phyloP scores from a whole-genome alignment of 192 early-diverging fungal genomes.

The Coemansia sp. region DNA sequence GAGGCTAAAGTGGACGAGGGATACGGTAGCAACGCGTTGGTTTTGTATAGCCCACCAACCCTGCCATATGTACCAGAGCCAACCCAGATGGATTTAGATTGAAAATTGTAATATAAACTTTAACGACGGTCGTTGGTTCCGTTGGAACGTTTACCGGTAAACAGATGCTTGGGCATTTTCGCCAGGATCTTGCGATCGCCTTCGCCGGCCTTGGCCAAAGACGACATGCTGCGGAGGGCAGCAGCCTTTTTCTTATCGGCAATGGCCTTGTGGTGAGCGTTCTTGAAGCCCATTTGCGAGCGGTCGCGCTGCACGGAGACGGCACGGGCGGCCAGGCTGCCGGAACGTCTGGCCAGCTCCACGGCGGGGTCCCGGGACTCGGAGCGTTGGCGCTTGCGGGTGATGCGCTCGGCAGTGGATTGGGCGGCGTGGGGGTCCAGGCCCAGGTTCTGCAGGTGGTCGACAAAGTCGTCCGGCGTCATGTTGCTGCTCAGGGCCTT shows the following conservation, averaged over 20 bases:
- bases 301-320: constrained; percentile 61
- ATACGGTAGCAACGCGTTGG: constrained; percentile 9
- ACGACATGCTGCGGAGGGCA: constrained; percentile 70
- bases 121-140: constrained; percentile 83
- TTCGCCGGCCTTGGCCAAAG: constrained; percentile 82
- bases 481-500: constrained; percentile 25
- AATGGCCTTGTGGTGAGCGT: constrained; percentile 42
- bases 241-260: constrained; percentile 76
- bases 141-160: constrained; percentile 82
- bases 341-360: constrained; percentile 57
- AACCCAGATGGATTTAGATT: constrained; percentile 29
- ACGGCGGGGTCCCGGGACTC: constrained; percentile 65
- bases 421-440: constrained; percentile 61
- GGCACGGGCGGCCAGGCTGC: constrained; percentile 61
- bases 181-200: constrained; percentile 86
- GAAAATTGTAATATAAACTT: constrained; percentile 9
- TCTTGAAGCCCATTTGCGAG: constrained; percentile 74
- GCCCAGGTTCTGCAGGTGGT: constrained; percentile 70
- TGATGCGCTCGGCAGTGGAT: constrained; percentile 59
- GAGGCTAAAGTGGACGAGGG: neutral
- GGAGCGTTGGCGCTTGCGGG: constrained; percentile 74
- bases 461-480: constrained; percentile 62
- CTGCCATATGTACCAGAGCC: neutral
- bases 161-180: constrained; percentile 99
- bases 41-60: constrained; percentile 15